phyloP scores from a whole-genome alignment of 1,139 yeast genomes.

The Hyphopichia fennica region DNA sequence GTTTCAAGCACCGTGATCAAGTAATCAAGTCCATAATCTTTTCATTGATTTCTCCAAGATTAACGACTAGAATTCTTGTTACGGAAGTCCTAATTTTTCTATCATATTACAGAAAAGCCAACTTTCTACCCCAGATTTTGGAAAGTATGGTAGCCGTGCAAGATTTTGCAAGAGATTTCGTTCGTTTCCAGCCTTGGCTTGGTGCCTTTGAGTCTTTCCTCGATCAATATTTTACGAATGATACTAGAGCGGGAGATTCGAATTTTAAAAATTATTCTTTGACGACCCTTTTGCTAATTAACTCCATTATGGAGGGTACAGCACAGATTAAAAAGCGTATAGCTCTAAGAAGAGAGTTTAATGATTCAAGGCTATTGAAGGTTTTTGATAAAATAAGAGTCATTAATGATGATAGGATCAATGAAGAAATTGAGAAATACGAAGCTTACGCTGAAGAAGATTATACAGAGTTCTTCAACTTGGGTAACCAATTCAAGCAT shows the following conservation, averaged over 20 bases:
- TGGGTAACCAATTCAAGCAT: constrained; percentile 10
- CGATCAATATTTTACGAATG: constrained; percentile 27
- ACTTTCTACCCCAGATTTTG: constrained; percentile 26
- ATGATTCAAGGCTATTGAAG: constrained; percentile 37
- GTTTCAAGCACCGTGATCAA: constrained; percentile 26
- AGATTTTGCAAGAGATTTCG: constrained; percentile 35
- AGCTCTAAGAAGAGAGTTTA: constrained; percentile 38
- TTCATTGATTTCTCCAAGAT: constrained; percentile 42
- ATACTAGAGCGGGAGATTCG: constrained; percentile 16
- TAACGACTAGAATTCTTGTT: constrained; percentile 42
- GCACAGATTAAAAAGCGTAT: constrained; percentile 29
- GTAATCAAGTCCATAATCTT: constrained; percentile 37
- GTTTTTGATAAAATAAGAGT: constrained; percentile 39
- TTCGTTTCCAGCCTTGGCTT: constrained; percentile 45
- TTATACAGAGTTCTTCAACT: constrained; percentile 18
- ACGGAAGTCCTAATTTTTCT: constrained; percentile 45
- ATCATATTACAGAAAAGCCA: constrained; percentile 25
- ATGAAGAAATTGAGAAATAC: constrained; percentile 47
- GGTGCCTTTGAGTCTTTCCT: constrained; percentile 35
- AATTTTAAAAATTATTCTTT: constrained; percentile 42
- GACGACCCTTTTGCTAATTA: constrained; percentile 45
- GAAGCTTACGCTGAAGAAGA: constrained; percentile 44
- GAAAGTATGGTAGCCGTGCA: constrained; percentile 37
- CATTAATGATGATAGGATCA: constrained; percentile 39
- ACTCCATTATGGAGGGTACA: constrained; percentile 41